These are phyloP conservation scores for Ophiostoma sp. DNA, from an alignment of 2,329 filamentous ascomycete genomes.

Conservation along the genomic window DNA sequence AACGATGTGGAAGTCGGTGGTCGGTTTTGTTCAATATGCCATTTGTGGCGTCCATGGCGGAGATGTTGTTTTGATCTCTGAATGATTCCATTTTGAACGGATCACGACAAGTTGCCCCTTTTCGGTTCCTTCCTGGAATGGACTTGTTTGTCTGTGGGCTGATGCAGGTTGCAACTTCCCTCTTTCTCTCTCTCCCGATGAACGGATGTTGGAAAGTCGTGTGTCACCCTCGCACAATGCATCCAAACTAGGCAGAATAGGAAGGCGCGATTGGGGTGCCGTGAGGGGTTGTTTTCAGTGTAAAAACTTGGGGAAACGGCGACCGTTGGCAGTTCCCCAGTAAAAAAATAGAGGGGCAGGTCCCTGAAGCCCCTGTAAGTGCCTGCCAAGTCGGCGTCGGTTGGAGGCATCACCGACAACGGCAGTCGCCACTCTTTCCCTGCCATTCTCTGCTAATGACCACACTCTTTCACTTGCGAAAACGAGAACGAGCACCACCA, in stretches of 20 bases:
- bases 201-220: not conserved
- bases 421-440: not conserved
- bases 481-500: not conserved
- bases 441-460: too few species aligned
- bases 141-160: not conserved
- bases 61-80: not conserved
- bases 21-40: not conserved
- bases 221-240: not conserved
- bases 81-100: not conserved
- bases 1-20: not conserved
- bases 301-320: not conserved
- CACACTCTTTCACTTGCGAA: not conserved
- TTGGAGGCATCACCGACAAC: not conserved
- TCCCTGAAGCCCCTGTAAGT: not conserved
- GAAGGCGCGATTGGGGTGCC: slow-evolving; percentile 1
- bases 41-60: not conserved
- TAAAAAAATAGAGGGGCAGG: not conserved
- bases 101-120: not conserved
- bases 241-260: not conserved
- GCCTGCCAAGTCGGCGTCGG: not conserved
- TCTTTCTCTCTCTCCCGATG: not conserved
- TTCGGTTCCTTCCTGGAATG: slow-evolving; percentile 3
- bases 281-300: not conserved
- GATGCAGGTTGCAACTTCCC: not conserved
- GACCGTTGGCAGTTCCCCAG: not conserved